These are phyloP conservation scores for Umbelopsis sp. DNA, from an alignment of 192 early-diverging fungal species.

Conservation along the genomic window DNA sequence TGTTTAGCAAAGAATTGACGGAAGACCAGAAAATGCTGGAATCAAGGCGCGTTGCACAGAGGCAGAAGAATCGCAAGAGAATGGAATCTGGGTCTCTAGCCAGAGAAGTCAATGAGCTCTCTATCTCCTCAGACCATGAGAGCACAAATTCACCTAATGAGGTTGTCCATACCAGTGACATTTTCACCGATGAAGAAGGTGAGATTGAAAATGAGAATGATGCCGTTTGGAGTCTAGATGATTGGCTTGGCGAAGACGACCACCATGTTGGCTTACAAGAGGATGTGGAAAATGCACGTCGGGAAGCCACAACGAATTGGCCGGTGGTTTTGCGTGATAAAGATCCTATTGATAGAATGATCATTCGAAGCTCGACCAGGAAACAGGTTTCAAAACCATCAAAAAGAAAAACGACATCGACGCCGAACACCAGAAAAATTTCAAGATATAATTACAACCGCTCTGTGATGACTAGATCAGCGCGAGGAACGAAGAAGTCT, in stretches of 20 bases:
- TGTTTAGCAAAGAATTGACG: conserved; percentile 16
- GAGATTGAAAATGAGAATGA: neutral
- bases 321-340: neutral
- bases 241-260: neutral
- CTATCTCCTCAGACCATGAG: neutral
- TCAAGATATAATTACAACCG: neutral
- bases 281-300: neutral
- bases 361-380: neutral
- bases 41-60: neutral
- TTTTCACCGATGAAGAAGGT: conserved; percentile 6
- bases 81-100: neutral
- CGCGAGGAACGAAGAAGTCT: neutral
- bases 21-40: conserved; percentile 11
- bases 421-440: neutral
- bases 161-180: neutral
- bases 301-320: neutral
- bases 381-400: neutral
- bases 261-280: neutral
- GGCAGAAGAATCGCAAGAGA: neutral
- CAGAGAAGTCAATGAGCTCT: neutral
- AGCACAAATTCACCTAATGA: neutral
- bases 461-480: neutral
- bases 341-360: conserved; percentile 12
- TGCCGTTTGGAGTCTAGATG: neutral
- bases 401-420: neutral